Percentiles rank a stretch among this genome's conserved stretches.
phyloP scores from a whole-genome alignment of 2,329 filamentous ascomycete species.

The Colletotrichum sp. region DNA sequence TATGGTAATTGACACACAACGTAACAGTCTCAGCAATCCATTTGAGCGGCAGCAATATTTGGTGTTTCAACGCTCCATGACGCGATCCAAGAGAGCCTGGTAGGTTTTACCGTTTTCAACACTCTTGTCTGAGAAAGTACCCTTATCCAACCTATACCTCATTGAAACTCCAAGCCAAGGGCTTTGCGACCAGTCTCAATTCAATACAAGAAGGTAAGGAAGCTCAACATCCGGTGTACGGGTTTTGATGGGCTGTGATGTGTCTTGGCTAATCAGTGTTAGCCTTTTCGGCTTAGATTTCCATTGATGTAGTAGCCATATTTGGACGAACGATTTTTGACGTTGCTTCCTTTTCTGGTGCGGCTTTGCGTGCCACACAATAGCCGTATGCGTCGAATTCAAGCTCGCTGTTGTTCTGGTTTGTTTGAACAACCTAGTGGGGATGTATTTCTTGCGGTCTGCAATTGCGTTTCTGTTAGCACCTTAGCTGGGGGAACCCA shows the following conservation, averaged over 20 bases:
- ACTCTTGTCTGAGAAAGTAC: neutral
- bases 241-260: neutral
- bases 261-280: neutral
- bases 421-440: neutral
- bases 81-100: neutral
- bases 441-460: neutral
- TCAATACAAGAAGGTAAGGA: neutral
- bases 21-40: neutral
- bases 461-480: neutral
- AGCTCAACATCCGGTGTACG: neutral
- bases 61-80: neutral
- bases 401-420: neutral
- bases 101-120: neutral
- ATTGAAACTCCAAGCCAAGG: neutral
- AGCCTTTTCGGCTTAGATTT: neutral
- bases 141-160: neutral
- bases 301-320: neutral
- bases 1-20: neutral
- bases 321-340: rapidly evolving
- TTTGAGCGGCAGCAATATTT: neutral
- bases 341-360: neutral
- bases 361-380: neutral
- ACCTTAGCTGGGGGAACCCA: neutral
- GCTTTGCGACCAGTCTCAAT: neutral
- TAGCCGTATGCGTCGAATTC: neutral